Base-by-base conservation (phyloP, 2,329 filamentous ascomycete species). In the Chaetomium sp. region DNA sequence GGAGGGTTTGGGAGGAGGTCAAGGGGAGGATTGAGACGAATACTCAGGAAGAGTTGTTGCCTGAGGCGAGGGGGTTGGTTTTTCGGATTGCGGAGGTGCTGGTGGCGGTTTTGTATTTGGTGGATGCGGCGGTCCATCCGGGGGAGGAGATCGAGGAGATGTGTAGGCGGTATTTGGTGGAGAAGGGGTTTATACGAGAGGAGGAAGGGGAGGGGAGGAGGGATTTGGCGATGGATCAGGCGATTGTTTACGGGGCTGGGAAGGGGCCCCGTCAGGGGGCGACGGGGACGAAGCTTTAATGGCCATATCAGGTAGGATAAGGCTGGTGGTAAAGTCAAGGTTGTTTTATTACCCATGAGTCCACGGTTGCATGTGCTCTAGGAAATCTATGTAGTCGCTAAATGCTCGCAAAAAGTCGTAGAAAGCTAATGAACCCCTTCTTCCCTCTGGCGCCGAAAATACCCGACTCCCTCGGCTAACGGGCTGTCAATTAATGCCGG, bases 51-150 rank as follows among this genome's bases (percentile, higher is more conserved):
- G 75, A 76, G 2, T 75, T 86, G 65, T 70, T 84, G 42, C 76
- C 77, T 0, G 78, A 83, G 33, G 82, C 81, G 1, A 77, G 83
- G 54, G 74, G 75, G 4, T 65, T 84, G 1, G 73, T 82, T 3
- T 83, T 79, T 75, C 68, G 70, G 2, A 70, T 80, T 1, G 79
- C 81, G 0, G 79, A 83, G 61, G 71, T 81, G 8, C 62, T 82
- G 29, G 78, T 81, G 23, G 77, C 75, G 9, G 71, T 78, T n/a
- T 68, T 85, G 55, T 74, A 82, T 45, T 70, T 77, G 49, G 74
- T 79, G 1, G 81, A 83, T 64, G 75, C 76, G 1, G 64, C 70
- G 5, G 75, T 72, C 42, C 76, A 80, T 57, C 75, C 75, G 2
- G 76, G 79, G 7, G 60, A 64, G 1, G 76, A 77, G 4, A 73